Conservation (phyloP, 345 rosid genomes). For the Dipteronia dyeriana region DNA sequence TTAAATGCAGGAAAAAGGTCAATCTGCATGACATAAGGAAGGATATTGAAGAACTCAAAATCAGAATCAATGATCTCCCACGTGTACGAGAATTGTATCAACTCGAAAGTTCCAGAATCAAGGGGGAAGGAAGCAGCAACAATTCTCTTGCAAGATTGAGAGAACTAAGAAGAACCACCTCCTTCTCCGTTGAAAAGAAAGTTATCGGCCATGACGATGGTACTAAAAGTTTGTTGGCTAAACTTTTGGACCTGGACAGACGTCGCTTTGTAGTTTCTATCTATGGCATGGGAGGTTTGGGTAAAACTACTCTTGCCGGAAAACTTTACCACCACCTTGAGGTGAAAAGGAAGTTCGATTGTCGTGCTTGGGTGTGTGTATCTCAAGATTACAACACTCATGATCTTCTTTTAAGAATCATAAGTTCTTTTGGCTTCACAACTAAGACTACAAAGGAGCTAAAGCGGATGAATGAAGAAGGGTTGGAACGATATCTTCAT, state of each 20-base stretch:
- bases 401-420: conserved; percentile 18
- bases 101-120: conserved; percentile 10
- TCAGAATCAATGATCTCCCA: conserved; percentile 17
- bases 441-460: neutral
- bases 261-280: conserved; percentile 26
- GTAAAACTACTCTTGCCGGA: conserved; percentile 31
- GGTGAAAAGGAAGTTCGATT: conserved; percentile 11
- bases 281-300: conserved; percentile 34
- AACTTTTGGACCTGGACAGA: conserved; percentile 13
- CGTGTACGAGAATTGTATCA: conserved; percentile 19
- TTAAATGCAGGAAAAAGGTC: neutral
- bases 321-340: conserved; percentile 21
- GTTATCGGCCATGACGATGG: neutral
- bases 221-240: conserved; percentile 20
- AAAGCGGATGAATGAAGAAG: neutral
- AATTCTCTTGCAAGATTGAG: conserved; percentile 8
- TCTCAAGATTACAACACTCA: conserved; percentile 23
- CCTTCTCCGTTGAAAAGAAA: neutral
- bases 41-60: conserved; percentile 4
- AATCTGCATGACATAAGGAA: conserved; percentile 15
- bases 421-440: neutral
- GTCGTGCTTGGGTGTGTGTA: conserved; percentile 33
- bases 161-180: conserved; percentile 27
- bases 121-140: neutral
- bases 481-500: conserved; percentile 10